These are phyloP conservation scores for Funneliformis geosporum DNA, from an alignment of 192 early-diverging fungal genomes.

Conservation along the genomic window DNA sequence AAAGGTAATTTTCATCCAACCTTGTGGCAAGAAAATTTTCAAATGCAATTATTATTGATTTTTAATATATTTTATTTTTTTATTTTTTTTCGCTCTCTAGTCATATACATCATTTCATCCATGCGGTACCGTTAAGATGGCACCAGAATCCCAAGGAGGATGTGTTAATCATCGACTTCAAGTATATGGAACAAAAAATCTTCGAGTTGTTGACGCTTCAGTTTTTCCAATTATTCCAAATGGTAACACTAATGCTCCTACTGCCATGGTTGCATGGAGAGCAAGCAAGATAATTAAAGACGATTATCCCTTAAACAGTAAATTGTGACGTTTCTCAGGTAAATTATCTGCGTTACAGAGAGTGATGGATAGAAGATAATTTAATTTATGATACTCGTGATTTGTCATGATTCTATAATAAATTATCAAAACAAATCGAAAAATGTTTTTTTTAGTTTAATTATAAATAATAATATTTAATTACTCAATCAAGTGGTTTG, in stretches of 20 bases:
- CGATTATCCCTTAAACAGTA: no score
- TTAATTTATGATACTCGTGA: no score
- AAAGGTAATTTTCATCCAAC: background rate
- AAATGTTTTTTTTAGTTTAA: no score
- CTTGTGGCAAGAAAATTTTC: background rate
- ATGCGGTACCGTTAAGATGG: no score
- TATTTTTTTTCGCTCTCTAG: background rate
- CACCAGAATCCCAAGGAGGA: background rate
- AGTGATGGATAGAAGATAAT: no score
- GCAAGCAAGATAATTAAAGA: background rate
- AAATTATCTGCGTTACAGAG: no score
- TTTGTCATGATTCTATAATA: no score
- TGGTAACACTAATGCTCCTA: background rate
- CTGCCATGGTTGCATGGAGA: background rate
- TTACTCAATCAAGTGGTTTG: no score
- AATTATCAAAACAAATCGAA: no score
- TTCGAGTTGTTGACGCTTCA: background rate
- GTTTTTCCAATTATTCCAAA: background rate
- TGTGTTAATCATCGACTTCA: background rate
- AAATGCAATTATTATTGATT: no score
- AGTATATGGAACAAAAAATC: constrained; percentile 4
- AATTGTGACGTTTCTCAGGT: no score
- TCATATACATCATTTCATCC: background rate
- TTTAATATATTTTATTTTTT: background rate
- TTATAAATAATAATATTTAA: no score